A percentile compares a stretch with the other conserved stretches of the same genome.
Evolutionary conservation across 805 yeast species (phyloP).

Genomic region (Candida boleticola): DNA sequence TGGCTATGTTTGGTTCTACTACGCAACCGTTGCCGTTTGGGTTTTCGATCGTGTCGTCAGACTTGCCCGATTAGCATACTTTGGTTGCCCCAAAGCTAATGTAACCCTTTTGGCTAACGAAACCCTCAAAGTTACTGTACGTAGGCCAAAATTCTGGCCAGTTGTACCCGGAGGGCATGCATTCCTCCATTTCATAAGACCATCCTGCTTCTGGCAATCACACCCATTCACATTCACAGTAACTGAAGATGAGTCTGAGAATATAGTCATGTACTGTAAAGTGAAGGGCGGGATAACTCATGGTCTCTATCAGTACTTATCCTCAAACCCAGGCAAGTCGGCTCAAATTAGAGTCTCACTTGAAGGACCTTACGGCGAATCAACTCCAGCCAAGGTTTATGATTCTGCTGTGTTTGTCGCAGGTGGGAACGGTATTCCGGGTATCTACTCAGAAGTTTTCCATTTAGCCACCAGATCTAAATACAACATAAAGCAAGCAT

Average conservation of each 20-base stretch:
- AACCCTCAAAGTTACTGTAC: constrained; percentile 34
- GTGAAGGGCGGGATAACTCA: constrained; percentile 38
- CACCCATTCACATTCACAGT: constrained; percentile 41
- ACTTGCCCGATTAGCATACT: constrained; percentile 23
- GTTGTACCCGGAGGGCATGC: constrained; percentile 42
- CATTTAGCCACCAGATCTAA: constrained; percentile 22
- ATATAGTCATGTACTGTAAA: constrained; percentile 31
- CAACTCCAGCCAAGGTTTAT: constrained; percentile 47
- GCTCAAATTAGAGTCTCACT: constrained; percentile 29
- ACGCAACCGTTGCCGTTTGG: constrained; percentile 37
- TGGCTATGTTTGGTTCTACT: constrained; percentile 29
- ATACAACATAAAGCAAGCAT: constrained; percentile 14
- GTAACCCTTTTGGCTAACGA: constrained; percentile 32
- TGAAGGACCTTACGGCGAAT: constrained; percentile 73
- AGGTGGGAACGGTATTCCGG: constrained; percentile 77
- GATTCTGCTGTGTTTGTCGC: constrained; percentile 59
- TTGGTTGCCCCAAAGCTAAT: constrained; percentile 35
- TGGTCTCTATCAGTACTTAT: constrained; percentile 25
- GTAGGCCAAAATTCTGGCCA: constrained; percentile 37
- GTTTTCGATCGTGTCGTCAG: constrained; percentile 32
- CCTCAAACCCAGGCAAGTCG: constrained; percentile 25
- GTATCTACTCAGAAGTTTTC: constrained; percentile 41
- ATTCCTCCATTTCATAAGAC: constrained; percentile 34
- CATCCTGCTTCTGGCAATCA: constrained; percentile 40
- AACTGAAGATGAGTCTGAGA: constrained; percentile 15